Evolutionary conservation across 2,329 filamentous ascomycete genomes (phyloP), one percentile per base, ranked within the genome.

Genomic region (Clarireedia paspali): DNA sequence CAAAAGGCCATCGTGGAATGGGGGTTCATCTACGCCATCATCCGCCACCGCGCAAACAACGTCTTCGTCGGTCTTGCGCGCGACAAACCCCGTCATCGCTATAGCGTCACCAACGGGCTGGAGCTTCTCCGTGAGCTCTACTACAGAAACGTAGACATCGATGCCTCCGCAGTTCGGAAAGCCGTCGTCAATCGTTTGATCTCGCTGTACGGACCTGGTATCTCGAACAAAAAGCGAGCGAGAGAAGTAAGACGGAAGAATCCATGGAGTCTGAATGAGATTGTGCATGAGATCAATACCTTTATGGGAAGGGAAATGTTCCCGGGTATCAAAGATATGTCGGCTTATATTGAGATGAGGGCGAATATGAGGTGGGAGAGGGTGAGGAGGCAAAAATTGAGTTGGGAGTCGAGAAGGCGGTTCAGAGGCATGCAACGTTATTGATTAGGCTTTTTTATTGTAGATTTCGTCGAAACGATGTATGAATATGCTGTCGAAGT

Each of bases 1-100:
- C 77, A 79, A 64, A 68, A 69, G 48, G 73, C 74, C 10, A 71
- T 80, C 40, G 69, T 80, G 12, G 66, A 71, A 47, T 80, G 77
- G 76, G 75, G 76, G 2, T 79, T 80, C 62, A 70, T 67, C 26
- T 59, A 61, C 44, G 57, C 55, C 12, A 53, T 65, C 45, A 38
- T 38, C 49, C 34, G 5, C 34, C 52, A 4, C 3, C 45, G 6
- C 30, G 30, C n/a, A 40, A 40, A 6, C 30, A 34, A 34, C 30
- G 10, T 34, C 9, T 17, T 12, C 36, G n/a, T 4, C 42, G 53
- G 53, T 5, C 15, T 36, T 15, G 17, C 26, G 14, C 39, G 46
- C 42, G 10, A n/a, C 23, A 48, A 5, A 4, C 24, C 27, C 10
- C 30, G 45, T 20, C 27, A 12, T 1, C 27, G 48, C 12, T 53